Base-by-base conservation (phyloP, 2,329 filamentous ascomycete genomes). In the Plenodomus biglobosus region DNA sequence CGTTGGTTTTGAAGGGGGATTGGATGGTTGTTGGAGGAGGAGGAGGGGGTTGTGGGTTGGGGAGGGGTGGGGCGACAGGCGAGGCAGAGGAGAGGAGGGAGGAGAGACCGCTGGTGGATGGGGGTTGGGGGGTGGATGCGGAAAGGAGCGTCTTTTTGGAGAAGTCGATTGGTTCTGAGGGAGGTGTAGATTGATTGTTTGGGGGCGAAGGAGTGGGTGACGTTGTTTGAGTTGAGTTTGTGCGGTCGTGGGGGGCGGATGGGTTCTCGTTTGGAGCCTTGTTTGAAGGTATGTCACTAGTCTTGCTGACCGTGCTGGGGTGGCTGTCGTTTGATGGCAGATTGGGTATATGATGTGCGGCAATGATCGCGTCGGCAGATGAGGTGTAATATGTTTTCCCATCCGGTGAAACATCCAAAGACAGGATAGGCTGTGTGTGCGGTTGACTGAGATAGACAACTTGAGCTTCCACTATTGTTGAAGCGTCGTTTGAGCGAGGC, bases 371-470 rank as follows among this genome's bases (percentile, higher is more conserved):
- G 72, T 97, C 92, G 4, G 92, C 92, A 8, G 87, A 84, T 0
- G 90, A 94, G 0, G 91, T 92, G 55, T 92, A 76, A 64, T 91
- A 95, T 54, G 85, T 11, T 77, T 76, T 73, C 72, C 50, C 52
- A 30, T 64, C 59, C 2, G 69, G 65, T 3, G 68, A 65, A 13
- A 69, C 50, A 46, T 71, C 72, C 15, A 79, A 57, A 0, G 92
- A 95, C 2, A 97, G 76, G 11, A 96, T 77, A 1, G 92, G 92
- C 59, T 96, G 91, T 1, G 80, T 80, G 68, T 95, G 92, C 8
- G 84, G 75, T 58, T 86, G 82, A 15, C 81, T 77, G 16, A 79
- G 76, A 69, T 95, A 95, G 2, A 84, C 56, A 32, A 73, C 76
- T 22, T 77, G 66, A 78, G 65, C 64, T 48, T 64, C 70, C 36